Conservation (phyloP, 495 filamentous ascomycete genomes). For the Talaromyces adpressus region DNA sequence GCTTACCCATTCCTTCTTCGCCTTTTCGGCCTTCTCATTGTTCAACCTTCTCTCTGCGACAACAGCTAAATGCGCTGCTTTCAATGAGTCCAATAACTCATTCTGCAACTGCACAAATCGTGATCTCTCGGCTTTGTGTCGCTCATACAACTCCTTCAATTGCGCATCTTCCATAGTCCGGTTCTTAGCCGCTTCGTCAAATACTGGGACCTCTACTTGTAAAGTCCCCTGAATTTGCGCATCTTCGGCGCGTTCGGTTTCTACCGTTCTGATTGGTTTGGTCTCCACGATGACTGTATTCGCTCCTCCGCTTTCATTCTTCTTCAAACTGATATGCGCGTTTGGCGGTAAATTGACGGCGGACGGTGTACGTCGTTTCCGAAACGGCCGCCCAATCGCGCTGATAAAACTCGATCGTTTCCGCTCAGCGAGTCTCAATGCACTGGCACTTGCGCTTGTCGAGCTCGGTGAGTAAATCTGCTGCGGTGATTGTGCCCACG, state of each 20-base stretch:
- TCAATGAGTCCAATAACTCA: constrained; percentile 23
- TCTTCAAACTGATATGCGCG: constrained; percentile 23
- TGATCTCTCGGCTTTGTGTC: constrained; percentile 49
- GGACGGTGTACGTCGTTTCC: constrained; percentile 30
- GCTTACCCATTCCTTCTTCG: constrained; percentile 48
- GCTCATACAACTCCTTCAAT: constrained; percentile 42
- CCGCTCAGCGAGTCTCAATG: constrained; percentile 23
- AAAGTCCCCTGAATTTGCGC: constrained; percentile 10
- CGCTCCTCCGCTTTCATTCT: constrained; percentile 16
- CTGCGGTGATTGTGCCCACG: background rate
- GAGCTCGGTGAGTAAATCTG: background rate
- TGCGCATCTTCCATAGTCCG: constrained; percentile 41
- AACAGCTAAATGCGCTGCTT: constrained; percentile 27
- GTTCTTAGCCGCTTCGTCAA: constrained; percentile 28
- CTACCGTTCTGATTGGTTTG: constrained; percentile 4
- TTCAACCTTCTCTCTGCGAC: constrained; percentile 21
- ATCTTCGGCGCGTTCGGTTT: background rate
- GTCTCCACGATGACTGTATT: constrained; percentile 26
- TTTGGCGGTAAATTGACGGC: constrained; percentile 22
- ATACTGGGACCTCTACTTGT: constrained; percentile 31
- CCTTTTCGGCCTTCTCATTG: constrained; percentile 36
- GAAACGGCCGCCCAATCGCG: constrained; percentile 34
- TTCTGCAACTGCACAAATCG: constrained; percentile 50
- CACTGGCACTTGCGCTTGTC: constrained; percentile 12
- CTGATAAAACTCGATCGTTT: constrained; percentile 30